phyloP scores from a whole-genome alignment of 441 rosid species.

The Populus hybrid region DNA sequence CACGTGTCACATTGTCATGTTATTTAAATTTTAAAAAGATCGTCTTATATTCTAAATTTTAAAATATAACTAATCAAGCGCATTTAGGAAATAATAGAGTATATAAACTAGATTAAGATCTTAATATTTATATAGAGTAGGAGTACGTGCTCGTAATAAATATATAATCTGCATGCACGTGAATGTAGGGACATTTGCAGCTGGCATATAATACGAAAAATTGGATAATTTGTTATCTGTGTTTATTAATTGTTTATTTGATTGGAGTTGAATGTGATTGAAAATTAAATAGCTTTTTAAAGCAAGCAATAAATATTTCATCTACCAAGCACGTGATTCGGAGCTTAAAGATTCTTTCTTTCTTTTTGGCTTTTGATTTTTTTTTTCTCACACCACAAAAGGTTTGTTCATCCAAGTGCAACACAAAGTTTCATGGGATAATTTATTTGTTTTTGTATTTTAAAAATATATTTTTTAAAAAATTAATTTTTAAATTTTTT shows the following conservation, averaged over 20 bases:
- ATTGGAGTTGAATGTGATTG: neutral
- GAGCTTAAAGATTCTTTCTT: neutral
- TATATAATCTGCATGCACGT: neutral
- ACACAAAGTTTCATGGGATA: too few species aligned
- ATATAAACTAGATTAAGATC: neutral
- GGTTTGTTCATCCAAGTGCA: neutral
- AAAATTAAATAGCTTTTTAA: neutral
- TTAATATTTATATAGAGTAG: too few species aligned
- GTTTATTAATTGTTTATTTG: too few species aligned
- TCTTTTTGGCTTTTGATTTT: neutral
- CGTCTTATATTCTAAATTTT: neutral
- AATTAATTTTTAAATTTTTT: too few species aligned
- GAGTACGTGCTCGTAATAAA: neutral
- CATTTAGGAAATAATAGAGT: neutral
- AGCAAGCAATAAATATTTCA: neutral
- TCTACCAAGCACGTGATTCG: neutral
- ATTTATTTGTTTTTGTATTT: too few species aligned
- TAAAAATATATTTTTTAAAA: too few species aligned
- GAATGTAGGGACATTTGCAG: neutral
- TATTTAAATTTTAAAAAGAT: too few species aligned
- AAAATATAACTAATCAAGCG: neutral
- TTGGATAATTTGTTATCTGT: neutral
- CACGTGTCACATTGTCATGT: neutral
- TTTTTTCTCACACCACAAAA: neutral
- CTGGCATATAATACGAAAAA: neutral